These are phyloP conservation scores for Botryotinia narcissicola DNA, from an alignment of 2,329 filamentous ascomycete genomes.

Conservation along the genomic window DNA sequence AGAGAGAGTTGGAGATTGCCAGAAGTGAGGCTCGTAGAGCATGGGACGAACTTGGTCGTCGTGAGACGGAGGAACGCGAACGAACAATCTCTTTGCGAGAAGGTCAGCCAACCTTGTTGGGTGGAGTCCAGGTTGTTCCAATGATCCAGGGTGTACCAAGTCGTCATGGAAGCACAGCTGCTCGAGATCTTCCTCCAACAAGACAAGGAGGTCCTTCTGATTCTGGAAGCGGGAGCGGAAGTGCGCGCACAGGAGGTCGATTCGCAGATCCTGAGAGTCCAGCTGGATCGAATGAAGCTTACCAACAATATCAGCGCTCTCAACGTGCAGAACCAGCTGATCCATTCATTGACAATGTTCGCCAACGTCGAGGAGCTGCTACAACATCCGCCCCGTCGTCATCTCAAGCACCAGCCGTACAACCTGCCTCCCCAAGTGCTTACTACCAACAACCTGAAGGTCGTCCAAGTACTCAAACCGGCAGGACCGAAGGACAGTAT, in stretches of 20 bases:
- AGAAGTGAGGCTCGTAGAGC: constrained; percentile 93
- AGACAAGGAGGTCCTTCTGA: constrained; percentile 45
- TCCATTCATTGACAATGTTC: constrained; percentile 54
- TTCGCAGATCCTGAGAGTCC: constrained; percentile 24
- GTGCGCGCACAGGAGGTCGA: constrained; percentile 28
- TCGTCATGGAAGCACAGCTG: constrained; percentile 48
- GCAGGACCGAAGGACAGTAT: constrained; percentile 38
- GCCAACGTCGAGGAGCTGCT: constrained; percentile 33
- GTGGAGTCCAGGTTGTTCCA: constrained; percentile 91
- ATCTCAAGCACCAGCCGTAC: constrained; percentile 44
- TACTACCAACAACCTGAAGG: constrained; percentile 48
- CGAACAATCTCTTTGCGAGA: constrained; percentile 80
- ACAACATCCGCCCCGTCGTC: constrained; percentile 19
- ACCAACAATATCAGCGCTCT: constrained; percentile 34
- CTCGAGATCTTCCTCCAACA: constrained; percentile 43
- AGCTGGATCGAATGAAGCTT: constrained; percentile 27
- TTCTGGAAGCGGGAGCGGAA: constrained; percentile 32
- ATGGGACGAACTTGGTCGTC: constrained; percentile 93
- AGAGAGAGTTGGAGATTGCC: constrained; percentile 87
- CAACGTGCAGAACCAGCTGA: constrained; percentile 59
- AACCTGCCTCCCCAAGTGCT: constrained; percentile 41
- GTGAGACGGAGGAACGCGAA: constrained; percentile 91
- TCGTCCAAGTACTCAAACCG: constrained; percentile 23
- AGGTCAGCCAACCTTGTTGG: constrained; percentile 83
- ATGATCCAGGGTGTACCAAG: constrained; percentile 72